Percentiles rank a stretch among this genome's conserved stretches.
Evolutionary conservation across 768 basidiomycete genomes (phyloP).

Genomic region (Lepiota brunneoincarnata): DNA sequence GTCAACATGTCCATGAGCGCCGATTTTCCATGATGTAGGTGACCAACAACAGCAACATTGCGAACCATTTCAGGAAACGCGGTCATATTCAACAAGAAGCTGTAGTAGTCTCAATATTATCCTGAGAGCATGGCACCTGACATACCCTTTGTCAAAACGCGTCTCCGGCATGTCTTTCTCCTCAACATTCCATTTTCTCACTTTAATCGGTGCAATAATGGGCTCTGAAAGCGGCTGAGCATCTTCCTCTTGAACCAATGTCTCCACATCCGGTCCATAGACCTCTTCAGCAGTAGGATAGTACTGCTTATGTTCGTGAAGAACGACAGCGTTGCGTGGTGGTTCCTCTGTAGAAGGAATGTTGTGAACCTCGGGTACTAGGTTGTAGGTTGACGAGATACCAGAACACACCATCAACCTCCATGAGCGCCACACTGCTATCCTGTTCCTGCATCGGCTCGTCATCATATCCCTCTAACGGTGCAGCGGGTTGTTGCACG

Average conservation of each 20-base stretch:
- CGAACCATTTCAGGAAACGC: constrained; percentile 92
- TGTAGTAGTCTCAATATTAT: constrained; percentile 26
- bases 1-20: constrained; percentile 96
- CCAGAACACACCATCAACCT: constrained; percentile 67
- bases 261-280: constrained; percentile 93
- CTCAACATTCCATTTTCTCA: constrained; percentile 91
- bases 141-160: constrained; percentile 95
- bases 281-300: constrained; percentile 91
- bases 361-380: not conserved
- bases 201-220: constrained; percentile 92
- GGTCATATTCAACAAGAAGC: constrained; percentile 91
- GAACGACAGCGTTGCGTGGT: constrained; percentile 74
- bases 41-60: constrained; percentile 94
- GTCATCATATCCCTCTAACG: constrained; percentile 84
- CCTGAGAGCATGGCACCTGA: not conserved
- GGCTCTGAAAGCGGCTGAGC: constrained; percentile 93
- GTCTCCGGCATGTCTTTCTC: constrained; percentile 96
- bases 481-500: constrained; percentile 37
- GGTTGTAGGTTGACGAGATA: constrained; percentile 7
- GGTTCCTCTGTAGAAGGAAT: constrained; percentile 48
- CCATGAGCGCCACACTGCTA: constrained; percentile 67
- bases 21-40: constrained; percentile 98
- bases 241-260: constrained; percentile 97
- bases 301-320: constrained; percentile 98
- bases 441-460: constrained; percentile 54